These are phyloP conservation scores for Scedosporium dehoogii DNA, from an alignment of 2,329 filamentous ascomycete species.

Conservation along the genomic window DNA sequence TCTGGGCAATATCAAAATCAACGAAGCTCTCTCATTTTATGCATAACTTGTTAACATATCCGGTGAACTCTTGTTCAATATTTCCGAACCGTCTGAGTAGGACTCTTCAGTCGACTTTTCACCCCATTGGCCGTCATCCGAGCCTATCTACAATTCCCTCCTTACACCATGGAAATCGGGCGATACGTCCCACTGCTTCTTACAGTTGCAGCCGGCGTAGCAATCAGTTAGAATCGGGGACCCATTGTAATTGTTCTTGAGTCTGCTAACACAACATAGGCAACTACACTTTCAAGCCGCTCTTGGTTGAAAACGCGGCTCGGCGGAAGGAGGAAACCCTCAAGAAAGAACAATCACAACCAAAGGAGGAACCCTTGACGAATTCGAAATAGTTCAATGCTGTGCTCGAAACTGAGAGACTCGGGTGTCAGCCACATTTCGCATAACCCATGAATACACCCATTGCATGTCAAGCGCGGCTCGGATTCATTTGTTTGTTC, in stretches of 20 bases:
- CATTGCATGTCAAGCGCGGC: too few relatives aligned
- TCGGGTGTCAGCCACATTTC: background rate
- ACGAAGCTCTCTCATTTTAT: too few relatives aligned
- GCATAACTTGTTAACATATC: too few relatives aligned
- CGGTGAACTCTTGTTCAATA: too few relatives aligned
- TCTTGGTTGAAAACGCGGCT: background rate
- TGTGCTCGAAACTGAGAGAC: too few relatives aligned
- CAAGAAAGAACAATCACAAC: background rate
- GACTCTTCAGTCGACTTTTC: background rate
- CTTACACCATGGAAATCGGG: background rate
- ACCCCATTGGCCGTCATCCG: background rate
- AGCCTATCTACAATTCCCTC: background rate
- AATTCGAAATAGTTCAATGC: background rate
- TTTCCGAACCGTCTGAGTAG: background rate
- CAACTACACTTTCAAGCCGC: slow-evolving; percentile 7
- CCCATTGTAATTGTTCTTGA: background rate
- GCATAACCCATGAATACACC: background rate
- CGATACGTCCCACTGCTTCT: slow-evolving; percentile 4
- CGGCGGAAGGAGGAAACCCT: background rate
- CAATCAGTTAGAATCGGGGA: slow-evolving; percentile 1
- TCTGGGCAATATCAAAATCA: too few relatives aligned
- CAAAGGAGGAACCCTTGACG: background rate
- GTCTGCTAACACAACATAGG: background rate
- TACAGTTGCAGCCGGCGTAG: slow-evolving; percentile 3
- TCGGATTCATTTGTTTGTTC: too few relatives aligned